Evolutionary conservation across 1,284 basidiomycete species (phyloP).

Genomic region (Leccinum pachyderme): DNA sequence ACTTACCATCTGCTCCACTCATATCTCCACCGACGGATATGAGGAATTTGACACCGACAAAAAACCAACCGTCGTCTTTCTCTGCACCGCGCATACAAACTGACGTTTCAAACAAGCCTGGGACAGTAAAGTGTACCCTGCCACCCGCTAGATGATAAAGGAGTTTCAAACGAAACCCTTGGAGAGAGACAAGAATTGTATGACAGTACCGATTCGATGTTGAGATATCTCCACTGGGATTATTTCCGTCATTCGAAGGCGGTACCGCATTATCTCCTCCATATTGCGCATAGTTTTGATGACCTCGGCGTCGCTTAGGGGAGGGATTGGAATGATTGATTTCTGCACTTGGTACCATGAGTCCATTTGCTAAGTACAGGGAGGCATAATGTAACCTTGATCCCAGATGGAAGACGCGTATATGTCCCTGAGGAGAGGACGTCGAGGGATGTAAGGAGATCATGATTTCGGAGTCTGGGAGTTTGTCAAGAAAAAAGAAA

Average conservation of each 20-base stretch:
- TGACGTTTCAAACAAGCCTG: conserved; percentile 73
- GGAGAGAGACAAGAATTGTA: conserved; percentile 7
- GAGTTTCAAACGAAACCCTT: conserved; percentile 16
- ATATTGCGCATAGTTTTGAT: conserved; percentile 65
- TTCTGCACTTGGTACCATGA: conserved; percentile 45
- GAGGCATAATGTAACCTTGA: conserved; percentile 54
- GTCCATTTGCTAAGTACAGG: conserved; percentile 16
- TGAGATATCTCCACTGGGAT: conserved; percentile 74
- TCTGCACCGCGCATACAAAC: conserved; percentile 70
- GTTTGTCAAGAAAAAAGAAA: conserved; percentile 1
- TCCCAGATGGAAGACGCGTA: conserved; percentile 69
- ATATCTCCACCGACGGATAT: conserved; percentile 72
- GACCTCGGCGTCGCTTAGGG: conserved; percentile 66
- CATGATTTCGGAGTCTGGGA: conserved; percentile 81
- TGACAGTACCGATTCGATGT: conserved; percentile 62
- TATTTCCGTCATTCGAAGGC: conserved; percentile 72
- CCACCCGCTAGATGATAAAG: conserved; percentile 55
- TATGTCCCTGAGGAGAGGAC: conserved; percentile 85
- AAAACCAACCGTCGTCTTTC: conserved; percentile 76
- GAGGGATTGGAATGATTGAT: conserved; percentile 62
- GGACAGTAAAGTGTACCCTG: conserved; percentile 72
- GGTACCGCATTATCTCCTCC: conserved; percentile 73
- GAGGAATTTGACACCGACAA: conserved; percentile 74
- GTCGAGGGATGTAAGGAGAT: conserved; percentile 85
- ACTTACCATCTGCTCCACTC: conserved; percentile 64